Evolutionary conservation across 352 stramenopile species (phyloP).

Genomic region (Phytopythium chamaehyphon): DNA sequence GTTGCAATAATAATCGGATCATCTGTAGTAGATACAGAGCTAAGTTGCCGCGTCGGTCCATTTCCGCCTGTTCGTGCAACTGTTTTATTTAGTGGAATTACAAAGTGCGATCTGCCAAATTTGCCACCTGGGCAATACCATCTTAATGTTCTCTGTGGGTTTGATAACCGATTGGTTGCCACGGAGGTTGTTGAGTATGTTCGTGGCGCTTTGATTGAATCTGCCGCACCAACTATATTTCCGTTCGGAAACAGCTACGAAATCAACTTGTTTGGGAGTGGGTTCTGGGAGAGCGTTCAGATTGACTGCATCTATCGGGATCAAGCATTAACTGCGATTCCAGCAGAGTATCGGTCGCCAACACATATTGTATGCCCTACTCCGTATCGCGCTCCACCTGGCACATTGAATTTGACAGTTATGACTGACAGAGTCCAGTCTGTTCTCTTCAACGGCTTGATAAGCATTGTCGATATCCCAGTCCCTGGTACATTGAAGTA

Average conservation of each 20-base stretch:
- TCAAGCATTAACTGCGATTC: conserved; percentile 5
- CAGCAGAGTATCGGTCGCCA: conserved; percentile 15
- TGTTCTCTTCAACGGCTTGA: conserved; percentile 16
- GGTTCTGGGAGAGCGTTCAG: conserved; percentile 16
- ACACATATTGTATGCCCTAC: conserved; percentile 23
- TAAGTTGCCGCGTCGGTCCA: conserved; percentile 11
- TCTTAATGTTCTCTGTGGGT: conserved; percentile 20
- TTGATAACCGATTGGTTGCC: conserved; percentile 3
- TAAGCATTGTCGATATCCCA: conserved; percentile 16
- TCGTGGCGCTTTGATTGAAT: conserved; percentile 11
- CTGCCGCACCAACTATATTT: conserved; percentile 14
- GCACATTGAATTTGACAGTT: conserved; percentile 14
- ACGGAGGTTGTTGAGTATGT: conserved; percentile 24
- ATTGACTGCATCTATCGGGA: conserved; percentile 29
- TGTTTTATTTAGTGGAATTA: no score
- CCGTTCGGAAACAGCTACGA: conserved; percentile 10
- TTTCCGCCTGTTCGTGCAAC: no score
- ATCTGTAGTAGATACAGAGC: conserved; percentile 22
- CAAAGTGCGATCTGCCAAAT: conserved; percentile 15
- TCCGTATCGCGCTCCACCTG: conserved; percentile 5
- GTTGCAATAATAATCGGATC: conserved; percentile 2
- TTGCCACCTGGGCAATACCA: conserved; percentile 33
- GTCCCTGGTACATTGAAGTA: conserved; percentile 9
- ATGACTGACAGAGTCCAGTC: not conserved
- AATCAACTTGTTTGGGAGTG: conserved; percentile 20